Evolutionary conservation across 148 eudicot genomes (phyloP).

Genomic region (Linanthus parryae): DNA sequence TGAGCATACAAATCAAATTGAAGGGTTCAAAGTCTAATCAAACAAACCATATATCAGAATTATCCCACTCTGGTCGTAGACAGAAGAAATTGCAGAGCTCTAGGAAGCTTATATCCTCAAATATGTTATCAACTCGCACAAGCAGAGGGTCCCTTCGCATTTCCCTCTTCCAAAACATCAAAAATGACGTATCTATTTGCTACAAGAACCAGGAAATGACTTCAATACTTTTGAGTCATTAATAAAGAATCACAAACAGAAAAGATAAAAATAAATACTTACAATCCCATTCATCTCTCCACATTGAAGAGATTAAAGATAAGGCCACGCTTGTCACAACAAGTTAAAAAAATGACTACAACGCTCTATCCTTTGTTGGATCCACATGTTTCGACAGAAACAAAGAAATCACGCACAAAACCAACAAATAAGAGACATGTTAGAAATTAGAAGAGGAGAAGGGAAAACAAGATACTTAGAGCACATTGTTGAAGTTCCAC

Average conservation of each 20-base stretch:
- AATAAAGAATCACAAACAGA: background rate
- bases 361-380: constrained; percentile 13
- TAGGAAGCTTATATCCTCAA: constrained; percentile 29
- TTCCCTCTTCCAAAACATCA: constrained; percentile 30
- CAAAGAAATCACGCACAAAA: background rate
- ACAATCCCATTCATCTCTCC: constrained; percentile 15
- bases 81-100: constrained; percentile 13
- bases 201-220: constrained; percentile 4
- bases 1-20: no score
- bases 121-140: constrained; percentile 41
- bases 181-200: constrained; percentile 23
- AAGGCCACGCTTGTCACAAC: constrained; percentile 9
- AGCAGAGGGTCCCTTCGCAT: constrained; percentile 26
- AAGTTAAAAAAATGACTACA: constrained; percentile 9
- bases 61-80: constrained; percentile 10
- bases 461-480: background rate
- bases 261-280: background rate
- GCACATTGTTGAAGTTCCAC: constrained; percentile 39
- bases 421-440: background rate
- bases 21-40: no score
- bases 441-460: background rate
- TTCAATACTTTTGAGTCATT: no score
- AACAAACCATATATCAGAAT: constrained; percentile 6
- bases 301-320: constrained; percentile 4
- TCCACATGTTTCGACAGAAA: constrained; percentile 8